Evolutionary conservation across 345 rosid species (phyloP), one percentile per base, ranked within the genome.

Genomic region (Kernera saxatilis): DNA sequence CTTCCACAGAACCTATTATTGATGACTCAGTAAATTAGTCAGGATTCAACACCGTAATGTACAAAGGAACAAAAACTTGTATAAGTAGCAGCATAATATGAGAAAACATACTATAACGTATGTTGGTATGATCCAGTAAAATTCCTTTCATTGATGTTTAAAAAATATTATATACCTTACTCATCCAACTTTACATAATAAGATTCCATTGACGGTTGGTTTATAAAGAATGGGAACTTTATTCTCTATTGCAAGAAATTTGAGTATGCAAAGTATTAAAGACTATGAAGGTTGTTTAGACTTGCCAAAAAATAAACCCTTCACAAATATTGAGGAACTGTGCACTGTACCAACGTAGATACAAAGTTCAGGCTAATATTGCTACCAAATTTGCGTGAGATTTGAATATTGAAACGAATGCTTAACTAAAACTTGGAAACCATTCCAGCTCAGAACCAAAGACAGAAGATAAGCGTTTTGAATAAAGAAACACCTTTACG

Each of bases 1-100:
- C 86, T 75, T 88, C 90, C 36, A 27, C 59, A 35, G 40, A 55
- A 71, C 79, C 95, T 84, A 56, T 23, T 57, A 37, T 2, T 45
- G 70, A 44, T 3, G 45, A 62, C 50, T 76, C 64, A 43, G 32
- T 37, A 62, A 44, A 12, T 62, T 35, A 62, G 30, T 36, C 48
- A 35, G 18, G 43, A 63, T 46, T 22, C 15, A 61, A 70, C 66
- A 58, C 29, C 15, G 33, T 39, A 43, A 23, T 18, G 27, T 22
- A 17, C 18, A 72, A 57, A 39, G 49, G 41, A 27, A 39, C 13
- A 40, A 11, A 66, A 13, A 65, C 3, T n/a, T 21, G 49, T 18
- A 60, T 27, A 57, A 35, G 23, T 36, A 21, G 27, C n/a, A 25
- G 30, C 21, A 26, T 29, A 59, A 26, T 7, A 45, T 33, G 41